Base-by-base conservation (phyloP, 345 rosid genomes). In the Salix purpurea region DNA sequence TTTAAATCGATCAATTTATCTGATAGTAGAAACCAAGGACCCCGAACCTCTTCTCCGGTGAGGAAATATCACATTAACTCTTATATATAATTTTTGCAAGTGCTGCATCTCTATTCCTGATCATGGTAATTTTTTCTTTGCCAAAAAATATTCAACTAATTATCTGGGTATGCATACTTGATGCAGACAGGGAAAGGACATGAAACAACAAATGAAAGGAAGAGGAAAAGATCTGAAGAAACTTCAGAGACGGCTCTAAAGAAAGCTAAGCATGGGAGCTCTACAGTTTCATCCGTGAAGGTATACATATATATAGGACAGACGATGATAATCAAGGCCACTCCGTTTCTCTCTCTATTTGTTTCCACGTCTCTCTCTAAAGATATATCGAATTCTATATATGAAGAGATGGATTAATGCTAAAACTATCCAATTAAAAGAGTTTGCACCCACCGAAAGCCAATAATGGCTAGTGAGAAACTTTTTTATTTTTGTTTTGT, bases 191-290 rank as follows among this genome's bases (percentile, higher is more conserved):
- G 80, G 48, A 84, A 79, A 69, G 85, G 88, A 54, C 81, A 79
- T 42, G 92, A 85, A 71, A 64, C 46, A 54, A 71, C 88, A 71
- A 88, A 75, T 60, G 90, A 88, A 70, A 90, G 87, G 21, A 91
- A 89, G 83, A 94, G 87, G 87, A 94, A 87, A 83, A 86, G 90
- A 87, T 79, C 71, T 37, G 90, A 89, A 74, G 90, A 89, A 64
- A 75, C 62, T 73, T 83, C 91, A 23, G 90, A 87, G 32, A 78
- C 85, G 46, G 81, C 72, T 37, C 70, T 68, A 11, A 91, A 88
- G 70, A 91, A 90, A 73, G 78, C 94, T 39, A 92, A 88, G 82
- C 85, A 81, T 12, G 89, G 83, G 23, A 84, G 64, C 78, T 85
- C 92, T 67, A 68, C 88, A 48, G 85, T 85, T 75, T 86, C 97